Conservation (phyloP, 2,329 filamentous ascomycete genomes). For the Tolypocladium ophioglossoides region DNA sequence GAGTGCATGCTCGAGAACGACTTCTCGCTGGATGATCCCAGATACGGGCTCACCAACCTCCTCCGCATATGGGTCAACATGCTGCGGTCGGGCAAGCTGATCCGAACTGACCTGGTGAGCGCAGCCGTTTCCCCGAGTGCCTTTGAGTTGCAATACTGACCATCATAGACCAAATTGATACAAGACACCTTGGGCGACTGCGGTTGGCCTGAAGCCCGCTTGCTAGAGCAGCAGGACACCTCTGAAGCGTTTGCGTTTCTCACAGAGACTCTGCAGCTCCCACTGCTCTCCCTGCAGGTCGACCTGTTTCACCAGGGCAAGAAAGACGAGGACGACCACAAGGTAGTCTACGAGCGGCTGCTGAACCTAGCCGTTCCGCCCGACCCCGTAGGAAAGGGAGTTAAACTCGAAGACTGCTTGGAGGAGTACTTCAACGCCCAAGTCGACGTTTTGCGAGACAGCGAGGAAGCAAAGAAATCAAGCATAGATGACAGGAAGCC, state of each 20-base stretch:
- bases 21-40: constrained; percentile 55
- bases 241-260: constrained; percentile 95
- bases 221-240: constrained; percentile 80
- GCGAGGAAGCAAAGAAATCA: constrained; percentile 40
- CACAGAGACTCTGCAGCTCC: constrained; percentile 78
- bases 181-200: constrained; percentile 76
- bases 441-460: constrained; percentile 77
- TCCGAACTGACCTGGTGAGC: constrained; percentile 72
- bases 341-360: constrained; percentile 83
- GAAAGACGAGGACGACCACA: constrained; percentile 80
- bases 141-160: constrained; percentile 6
- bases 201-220: constrained; percentile 75
- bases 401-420: constrained; percentile 83
- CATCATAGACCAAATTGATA: constrained; percentile 60
- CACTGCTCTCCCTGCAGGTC: constrained; percentile 82
- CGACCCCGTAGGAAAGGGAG: constrained; percentile 55
- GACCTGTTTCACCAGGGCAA: constrained; percentile 90
- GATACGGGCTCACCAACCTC: constrained; percentile 64
- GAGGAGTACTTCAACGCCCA: constrained; percentile 92
- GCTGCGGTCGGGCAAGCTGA: constrained; percentile 72
- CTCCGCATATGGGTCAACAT: constrained; percentile 90
- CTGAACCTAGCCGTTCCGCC: constrained; percentile 85
- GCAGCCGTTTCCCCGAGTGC: neutral
- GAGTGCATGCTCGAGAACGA: constrained; percentile 82
- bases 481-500: constrained; percentile 15